A percentile compares a stretch with the other conserved stretches of the same genome.
phyloP scores from a whole-genome alignment of 345 rosid species.

The Nasturtium officinale region DNA sequence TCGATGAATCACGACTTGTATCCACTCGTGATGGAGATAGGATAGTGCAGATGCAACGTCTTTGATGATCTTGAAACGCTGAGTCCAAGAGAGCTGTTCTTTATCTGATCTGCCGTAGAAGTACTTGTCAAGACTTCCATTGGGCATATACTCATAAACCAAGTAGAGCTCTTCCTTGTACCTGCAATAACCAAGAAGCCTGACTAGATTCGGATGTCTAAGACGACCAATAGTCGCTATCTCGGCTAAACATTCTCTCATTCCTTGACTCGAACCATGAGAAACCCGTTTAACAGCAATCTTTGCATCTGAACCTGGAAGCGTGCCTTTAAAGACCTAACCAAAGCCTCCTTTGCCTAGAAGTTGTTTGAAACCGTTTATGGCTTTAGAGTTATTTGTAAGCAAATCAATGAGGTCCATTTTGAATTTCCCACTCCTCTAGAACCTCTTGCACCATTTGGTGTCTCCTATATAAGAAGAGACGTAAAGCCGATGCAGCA shows the following conservation, averaged over 20 bases:
- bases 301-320: slow-evolving; percentile 23
- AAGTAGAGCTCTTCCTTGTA: slow-evolving; percentile 50
- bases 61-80: slow-evolving; percentile 52
- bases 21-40: slow-evolving; percentile 60
- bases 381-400: slow-evolving; percentile 41
- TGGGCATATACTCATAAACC: slow-evolving; percentile 58
- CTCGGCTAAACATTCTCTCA: slow-evolving; percentile 47
- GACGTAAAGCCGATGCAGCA: slow-evolving; percentile 32
- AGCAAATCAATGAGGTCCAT: slow-evolving; percentile 48
- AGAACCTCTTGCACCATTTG: slow-evolving; percentile 36
- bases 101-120: slow-evolving; percentile 35
- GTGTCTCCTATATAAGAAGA: slow-evolving; percentile 19
- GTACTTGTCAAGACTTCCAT: slow-evolving; percentile 58
- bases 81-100: slow-evolving; percentile 50
- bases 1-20: slow-evolving; percentile 57
- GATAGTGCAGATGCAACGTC: slow-evolving; percentile 51
- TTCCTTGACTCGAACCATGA: slow-evolving; percentile 43
- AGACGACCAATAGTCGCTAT: slow-evolving; percentile 45
- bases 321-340: slow-evolving; percentile 40
- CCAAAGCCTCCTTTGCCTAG: slow-evolving; percentile 51
- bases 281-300: slow-evolving; percentile 46
- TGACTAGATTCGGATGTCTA: slow-evolving; percentile 51
- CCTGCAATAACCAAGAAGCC: slow-evolving; percentile 56
- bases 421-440: slow-evolving; percentile 56
- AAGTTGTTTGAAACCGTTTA: slow-evolving; percentile 43